Percentiles rank a stretch among this genome's conserved stretches.
These are phyloP conservation scores for Claviceps maximensis DNA, from an alignment of 2,329 filamentous ascomycete species.

Conservation along the genomic window DNA sequence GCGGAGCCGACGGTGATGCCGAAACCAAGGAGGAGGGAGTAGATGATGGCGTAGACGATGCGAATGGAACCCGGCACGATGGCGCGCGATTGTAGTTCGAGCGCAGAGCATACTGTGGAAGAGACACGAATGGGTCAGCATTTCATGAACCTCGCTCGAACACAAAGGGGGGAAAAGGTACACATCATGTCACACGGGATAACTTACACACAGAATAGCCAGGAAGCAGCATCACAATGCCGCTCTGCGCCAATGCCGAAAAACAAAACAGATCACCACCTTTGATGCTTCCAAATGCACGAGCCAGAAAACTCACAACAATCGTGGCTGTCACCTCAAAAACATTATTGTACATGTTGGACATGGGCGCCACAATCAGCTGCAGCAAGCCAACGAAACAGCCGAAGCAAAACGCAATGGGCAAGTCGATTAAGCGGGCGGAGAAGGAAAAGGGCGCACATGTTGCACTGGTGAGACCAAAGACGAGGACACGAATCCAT, in stretches of 20 bases:
- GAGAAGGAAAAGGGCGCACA: conserved; percentile 67
- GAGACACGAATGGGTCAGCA: neutral
- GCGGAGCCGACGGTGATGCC: conserved; percentile 56
- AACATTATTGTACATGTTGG: conserved; percentile 53
- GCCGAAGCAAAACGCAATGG: conserved; percentile 57
- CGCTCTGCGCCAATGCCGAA: conserved; percentile 49
- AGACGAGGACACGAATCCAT: conserved; percentile 46
- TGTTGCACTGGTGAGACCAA: conserved; percentile 57
- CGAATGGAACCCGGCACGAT: conserved; percentile 59
- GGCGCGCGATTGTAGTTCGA: conserved; percentile 57
- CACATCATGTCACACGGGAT: neutral
- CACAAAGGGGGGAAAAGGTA: neutral
- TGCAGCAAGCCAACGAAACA: conserved; percentile 58
- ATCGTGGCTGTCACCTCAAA: conserved; percentile 51
- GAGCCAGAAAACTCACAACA: conserved; percentile 47
- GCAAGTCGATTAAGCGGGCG: conserved; percentile 58
- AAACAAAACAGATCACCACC: conserved; percentile 45
- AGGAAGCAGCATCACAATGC: conserved; percentile 53
- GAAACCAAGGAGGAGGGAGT: conserved; percentile 59
- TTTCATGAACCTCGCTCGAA: neutral
- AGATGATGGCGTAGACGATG: conserved; percentile 63
- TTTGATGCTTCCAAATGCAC: conserved; percentile 48
- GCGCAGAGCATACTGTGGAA: conserved; percentile 25
- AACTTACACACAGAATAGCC: conserved; percentile 46
- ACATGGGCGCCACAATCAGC: conserved; percentile 54